phyloP scores from a whole-genome alignment of 176 grass and related monocot species.

The Echinochloa phyllopogon region DNA sequence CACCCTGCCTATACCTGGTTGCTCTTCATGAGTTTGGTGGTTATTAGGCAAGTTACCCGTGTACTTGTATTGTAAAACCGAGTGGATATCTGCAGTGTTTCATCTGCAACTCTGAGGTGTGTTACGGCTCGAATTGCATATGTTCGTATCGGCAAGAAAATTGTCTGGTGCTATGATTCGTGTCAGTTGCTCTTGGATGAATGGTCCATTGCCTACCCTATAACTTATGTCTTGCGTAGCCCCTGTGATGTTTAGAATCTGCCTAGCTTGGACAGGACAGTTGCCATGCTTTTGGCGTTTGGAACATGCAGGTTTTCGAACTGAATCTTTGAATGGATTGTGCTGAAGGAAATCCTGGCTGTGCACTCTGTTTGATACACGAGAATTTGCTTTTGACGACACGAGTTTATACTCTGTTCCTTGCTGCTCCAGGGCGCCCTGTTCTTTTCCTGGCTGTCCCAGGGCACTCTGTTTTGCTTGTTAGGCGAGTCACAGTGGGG shows the following conservation, averaged over 20 bases:
- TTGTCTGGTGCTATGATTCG: background rate
- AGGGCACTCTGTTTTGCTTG: background rate
- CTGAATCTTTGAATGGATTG: background rate
- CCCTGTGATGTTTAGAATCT: background rate
- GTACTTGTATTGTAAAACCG: slow-evolving; percentile 56
- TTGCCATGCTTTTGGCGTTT: background rate
- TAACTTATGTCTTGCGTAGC: background rate
- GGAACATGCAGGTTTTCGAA: background rate
- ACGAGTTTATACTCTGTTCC: no score
- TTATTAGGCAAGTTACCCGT: slow-evolving; percentile 36
- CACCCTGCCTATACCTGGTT: background rate
- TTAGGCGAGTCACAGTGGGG: no score
- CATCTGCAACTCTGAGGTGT: slow-evolving; percentile 40
- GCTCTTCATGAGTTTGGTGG: slow-evolving; percentile 22
- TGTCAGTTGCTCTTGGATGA: background rate
- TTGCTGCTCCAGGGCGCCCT: background rate
- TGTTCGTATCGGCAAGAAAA: background rate
- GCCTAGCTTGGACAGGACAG: no score
- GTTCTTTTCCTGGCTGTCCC: background rate
- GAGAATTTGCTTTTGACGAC: no score
- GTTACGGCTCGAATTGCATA: background rate
- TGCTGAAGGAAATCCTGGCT: background rate
- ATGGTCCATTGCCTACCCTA: background rate
- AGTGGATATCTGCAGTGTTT: slow-evolving; percentile 43
- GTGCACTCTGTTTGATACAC: background rate